phyloP scores from a whole-genome alignment of 106 monocot species.

The Dioscorea zingiberensis region DNA sequence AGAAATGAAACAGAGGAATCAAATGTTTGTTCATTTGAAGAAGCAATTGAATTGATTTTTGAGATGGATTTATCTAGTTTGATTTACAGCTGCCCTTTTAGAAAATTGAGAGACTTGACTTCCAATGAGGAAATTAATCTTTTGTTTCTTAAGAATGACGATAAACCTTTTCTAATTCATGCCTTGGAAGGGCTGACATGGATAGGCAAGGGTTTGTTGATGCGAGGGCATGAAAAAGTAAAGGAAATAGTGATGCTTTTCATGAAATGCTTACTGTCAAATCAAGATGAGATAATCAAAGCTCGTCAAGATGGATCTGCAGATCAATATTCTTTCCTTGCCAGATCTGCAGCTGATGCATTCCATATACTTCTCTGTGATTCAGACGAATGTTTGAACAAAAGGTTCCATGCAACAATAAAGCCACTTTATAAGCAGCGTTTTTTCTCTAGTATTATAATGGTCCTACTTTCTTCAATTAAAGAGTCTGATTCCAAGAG shows the following conservation, averaged over 20 bases:
- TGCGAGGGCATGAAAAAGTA: constrained; percentile 86
- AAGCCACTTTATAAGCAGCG: constrained; percentile 84
- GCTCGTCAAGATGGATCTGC: constrained; percentile 8
- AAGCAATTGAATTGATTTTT: constrained; percentile 43
- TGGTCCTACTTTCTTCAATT: constrained; percentile 59
- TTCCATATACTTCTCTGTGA: constrained; percentile 77
- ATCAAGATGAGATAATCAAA: constrained; percentile 7
- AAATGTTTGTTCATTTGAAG: constrained; percentile 35
- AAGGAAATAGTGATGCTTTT: constrained; percentile 65
- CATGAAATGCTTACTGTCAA: constrained; percentile 48
- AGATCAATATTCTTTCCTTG: constrained; percentile 17
- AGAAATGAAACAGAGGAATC: constrained; percentile 15
- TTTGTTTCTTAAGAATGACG: background rate
- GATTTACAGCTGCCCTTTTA: constrained; percentile 6
- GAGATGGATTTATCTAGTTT: constrained; percentile 19
- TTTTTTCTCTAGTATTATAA: constrained; percentile 65
- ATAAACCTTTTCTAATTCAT: constrained; percentile 19
- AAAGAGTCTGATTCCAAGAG: constrained; percentile 42
- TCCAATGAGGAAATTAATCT: background rate
- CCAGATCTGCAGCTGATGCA: constrained; percentile 74
- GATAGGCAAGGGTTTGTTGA: constrained; percentile 88
- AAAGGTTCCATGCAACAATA: constrained; percentile 67
- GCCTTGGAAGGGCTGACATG: constrained; percentile 71
- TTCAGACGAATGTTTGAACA: constrained; percentile 78
- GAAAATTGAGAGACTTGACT: constrained; percentile 3